These are phyloP conservation scores for Stagonosporopsis cucurbitacearum DNA, from an alignment of 2,329 filamentous ascomycete species.

Conservation along the genomic window DNA sequence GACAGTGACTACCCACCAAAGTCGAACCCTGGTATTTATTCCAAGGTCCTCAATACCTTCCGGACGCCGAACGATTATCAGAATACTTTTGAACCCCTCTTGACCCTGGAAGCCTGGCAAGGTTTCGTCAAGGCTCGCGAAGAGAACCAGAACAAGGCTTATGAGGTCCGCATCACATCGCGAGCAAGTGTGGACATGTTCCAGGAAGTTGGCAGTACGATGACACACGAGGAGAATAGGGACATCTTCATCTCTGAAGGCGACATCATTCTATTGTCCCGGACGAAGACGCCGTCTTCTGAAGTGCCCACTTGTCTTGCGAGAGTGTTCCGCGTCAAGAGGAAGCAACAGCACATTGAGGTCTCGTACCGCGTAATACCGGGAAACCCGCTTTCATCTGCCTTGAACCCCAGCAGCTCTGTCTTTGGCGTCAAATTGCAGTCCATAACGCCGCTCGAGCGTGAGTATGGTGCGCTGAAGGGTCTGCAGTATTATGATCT, in stretches of 20 bases:
- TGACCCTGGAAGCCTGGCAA: constrained; percentile 95
- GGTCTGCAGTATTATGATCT: constrained; percentile 95
- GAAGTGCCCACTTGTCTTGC: constrained; percentile 82
- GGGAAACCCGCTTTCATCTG: constrained; percentile 66
- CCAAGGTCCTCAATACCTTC: constrained; percentile 79
- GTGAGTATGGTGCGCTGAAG: constrained; percentile 91
- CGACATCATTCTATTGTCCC: constrained; percentile 87
- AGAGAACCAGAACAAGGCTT: constrained; percentile 79
- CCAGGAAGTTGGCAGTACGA: constrained; percentile 85
- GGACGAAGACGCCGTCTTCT: constrained; percentile 71
- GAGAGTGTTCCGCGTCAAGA: constrained; percentile 77
- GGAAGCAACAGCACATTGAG: constrained; percentile 82
- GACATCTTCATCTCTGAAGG: constrained; percentile 79
- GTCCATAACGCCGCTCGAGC: constrained; percentile 91
- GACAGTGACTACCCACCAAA: constrained; percentile 82
- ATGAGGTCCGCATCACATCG: constrained; percentile 86
- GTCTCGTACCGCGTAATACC: constrained; percentile 84
- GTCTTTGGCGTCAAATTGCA: constrained; percentile 83
- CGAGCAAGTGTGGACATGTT: constrained; percentile 92
- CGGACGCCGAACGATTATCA: constrained; percentile 79
- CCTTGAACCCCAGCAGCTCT: constrained; percentile 71
- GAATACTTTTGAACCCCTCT: constrained; percentile 84
- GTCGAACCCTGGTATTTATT: constrained; percentile 72
- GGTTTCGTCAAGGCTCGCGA: constrained; percentile 89
- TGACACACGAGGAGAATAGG: constrained; percentile 73